A percentile compares a stretch with the other conserved stretches of the same genome.
Evolutionary conservation across 176 grass and related monocot species (phyloP).

Genomic region (Triticum urartu): DNA sequence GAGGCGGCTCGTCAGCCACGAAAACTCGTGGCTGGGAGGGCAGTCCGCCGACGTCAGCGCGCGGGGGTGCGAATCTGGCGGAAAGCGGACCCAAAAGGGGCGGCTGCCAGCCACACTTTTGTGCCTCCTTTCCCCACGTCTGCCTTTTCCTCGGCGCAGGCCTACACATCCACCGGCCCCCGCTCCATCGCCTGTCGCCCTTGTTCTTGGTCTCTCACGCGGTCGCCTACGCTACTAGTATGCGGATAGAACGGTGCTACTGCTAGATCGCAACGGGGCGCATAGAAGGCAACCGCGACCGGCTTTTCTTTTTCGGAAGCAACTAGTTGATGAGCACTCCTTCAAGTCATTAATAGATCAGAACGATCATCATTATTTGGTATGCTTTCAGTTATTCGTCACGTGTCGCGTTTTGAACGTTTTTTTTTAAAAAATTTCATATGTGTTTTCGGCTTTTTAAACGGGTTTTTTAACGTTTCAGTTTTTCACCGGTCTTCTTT

Average conservation of each 20-base stretch:
- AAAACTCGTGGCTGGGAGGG: slow-evolving; percentile 57
- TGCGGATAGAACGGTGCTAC: background rate
- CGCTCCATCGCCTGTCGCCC: background rate
- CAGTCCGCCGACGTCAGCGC: slow-evolving; percentile 25
- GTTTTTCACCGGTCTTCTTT: too few relatives aligned
- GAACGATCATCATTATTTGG: too few relatives aligned
- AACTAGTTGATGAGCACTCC: too few relatives aligned
- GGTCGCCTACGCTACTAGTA: background rate
- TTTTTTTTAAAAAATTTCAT: too few relatives aligned
- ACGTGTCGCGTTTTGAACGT: too few relatives aligned
- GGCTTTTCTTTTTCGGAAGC: too few relatives aligned
- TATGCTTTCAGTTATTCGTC: too few relatives aligned
- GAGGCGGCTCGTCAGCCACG: slow-evolving; percentile 35
- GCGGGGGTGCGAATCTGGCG: slow-evolving; percentile 5
- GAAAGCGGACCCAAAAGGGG: slow-evolving; percentile 39
- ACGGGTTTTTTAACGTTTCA: too few relatives aligned
- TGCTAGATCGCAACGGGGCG: background rate
- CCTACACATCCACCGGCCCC: background rate
- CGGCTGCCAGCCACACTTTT: slow-evolving; percentile 34
- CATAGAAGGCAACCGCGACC: too few relatives aligned
- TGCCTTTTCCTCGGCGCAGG: background rate
- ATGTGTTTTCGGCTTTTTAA: too few relatives aligned
- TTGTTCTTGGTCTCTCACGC: background rate
- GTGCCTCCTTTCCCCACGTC: background rate
- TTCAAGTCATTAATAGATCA: too few relatives aligned